These are phyloP conservation scores for Karstenula rhodostoma DNA, from an alignment of 2,329 filamentous ascomycete genomes.

Conservation along the genomic window DNA sequence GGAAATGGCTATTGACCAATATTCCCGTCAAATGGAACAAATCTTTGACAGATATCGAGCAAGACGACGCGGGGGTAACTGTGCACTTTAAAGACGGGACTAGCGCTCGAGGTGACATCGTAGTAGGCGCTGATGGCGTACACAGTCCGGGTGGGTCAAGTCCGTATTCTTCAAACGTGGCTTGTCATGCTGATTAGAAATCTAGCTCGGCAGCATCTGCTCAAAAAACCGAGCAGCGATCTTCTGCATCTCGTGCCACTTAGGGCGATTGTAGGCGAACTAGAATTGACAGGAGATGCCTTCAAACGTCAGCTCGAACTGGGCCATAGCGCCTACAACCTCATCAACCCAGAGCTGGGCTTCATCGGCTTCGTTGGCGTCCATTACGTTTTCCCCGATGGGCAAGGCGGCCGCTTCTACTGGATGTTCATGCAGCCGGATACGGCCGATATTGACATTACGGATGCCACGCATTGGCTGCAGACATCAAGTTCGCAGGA, in stretches of 20 bases:
- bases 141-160: constrained; percentile 13
- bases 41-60: constrained; percentile 43
- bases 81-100: constrained; percentile 56
- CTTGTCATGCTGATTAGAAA: background rate
- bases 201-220: constrained; percentile 15
- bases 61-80: constrained; percentile 49
- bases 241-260: constrained; percentile 16
- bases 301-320: constrained; percentile 17
- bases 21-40: constrained; percentile 51
- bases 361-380: constrained; percentile 15
- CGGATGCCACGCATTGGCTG: constrained; percentile 20
- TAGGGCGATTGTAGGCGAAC: constrained; percentile 14
- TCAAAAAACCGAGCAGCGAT: constrained; percentile 7
- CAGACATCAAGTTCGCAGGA: constrained; percentile 16
- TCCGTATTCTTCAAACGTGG: background rate
- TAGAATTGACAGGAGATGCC: constrained; percentile 15
- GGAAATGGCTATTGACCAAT: constrained; percentile 28
- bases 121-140: constrained; percentile 62
- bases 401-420: constrained; percentile 12
- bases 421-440: constrained; percentile 16
- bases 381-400: constrained; percentile 16
- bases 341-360: constrained; percentile 15
- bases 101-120: constrained; percentile 51
- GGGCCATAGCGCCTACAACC: constrained; percentile 11
- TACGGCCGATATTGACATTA: background rate